Conservation (phyloP, 176 grass and related monocot genomes). For the Triticum turgidum region DNA sequence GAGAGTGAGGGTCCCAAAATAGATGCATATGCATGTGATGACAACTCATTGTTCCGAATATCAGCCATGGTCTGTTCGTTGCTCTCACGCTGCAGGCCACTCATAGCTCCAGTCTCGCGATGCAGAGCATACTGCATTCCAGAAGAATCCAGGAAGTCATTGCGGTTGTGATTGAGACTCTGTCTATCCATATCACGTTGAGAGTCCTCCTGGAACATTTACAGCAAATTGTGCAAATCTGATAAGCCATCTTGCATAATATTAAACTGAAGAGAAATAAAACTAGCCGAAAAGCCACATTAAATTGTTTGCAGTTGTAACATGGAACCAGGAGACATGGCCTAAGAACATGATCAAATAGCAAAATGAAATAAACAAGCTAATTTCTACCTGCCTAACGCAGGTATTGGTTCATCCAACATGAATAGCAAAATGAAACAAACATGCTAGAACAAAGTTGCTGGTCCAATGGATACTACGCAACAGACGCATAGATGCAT, state of each 20-base stretch:
- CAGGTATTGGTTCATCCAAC: not conserved
- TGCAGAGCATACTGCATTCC: slow-evolving; percentile 42
- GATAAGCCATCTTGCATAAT: slow-evolving; percentile 13
- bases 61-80: slow-evolving; percentile 41
- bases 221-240: slow-evolving; percentile 19
- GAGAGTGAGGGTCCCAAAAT: slow-evolving; percentile 73
- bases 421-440: not conserved
- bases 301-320: not conserved
- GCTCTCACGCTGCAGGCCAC: slow-evolving; percentile 36
- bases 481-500: not conserved
- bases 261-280: not conserved
- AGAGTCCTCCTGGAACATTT: slow-evolving; percentile 44
- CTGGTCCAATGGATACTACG: not conserved
- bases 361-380: not conserved
- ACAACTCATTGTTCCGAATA: slow-evolving; percentile 46
- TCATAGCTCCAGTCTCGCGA: slow-evolving; percentile 38
- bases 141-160: slow-evolving; percentile 45
- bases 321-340: not conserved
- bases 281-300: not conserved
- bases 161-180: slow-evolving; percentile 10
- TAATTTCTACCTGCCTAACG: not conserved
- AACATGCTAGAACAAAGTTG: not conserved
- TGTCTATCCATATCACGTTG: slow-evolving; percentile 28
- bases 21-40: slow-evolving; percentile 62
- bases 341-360: not conserved